Conservation (phyloP, 148 eudicot genomes). For the Cornus kousa region DNA sequence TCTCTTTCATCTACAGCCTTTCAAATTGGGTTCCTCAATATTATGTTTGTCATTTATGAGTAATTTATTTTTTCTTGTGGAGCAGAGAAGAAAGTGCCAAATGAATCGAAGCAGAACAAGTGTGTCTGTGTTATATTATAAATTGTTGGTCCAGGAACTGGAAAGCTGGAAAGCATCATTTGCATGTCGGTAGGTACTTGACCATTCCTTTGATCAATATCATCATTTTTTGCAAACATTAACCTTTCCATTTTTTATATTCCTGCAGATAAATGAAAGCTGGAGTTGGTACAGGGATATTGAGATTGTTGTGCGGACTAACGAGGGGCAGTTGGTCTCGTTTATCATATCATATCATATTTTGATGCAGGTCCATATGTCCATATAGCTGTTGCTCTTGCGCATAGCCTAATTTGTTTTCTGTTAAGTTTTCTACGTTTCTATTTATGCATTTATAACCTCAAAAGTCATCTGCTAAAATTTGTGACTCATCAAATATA, state of each 20-base stretch:
- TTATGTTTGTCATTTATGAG: slow-evolving; percentile 2
- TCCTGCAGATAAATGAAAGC: slow-evolving; percentile 14
- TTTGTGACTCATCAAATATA: slow-evolving; percentile 2
- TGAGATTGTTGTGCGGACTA: slow-evolving; percentile 7
- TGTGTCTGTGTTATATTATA: slow-evolving; percentile 54
- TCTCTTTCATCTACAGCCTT: not conserved
- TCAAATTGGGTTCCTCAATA: not conserved
- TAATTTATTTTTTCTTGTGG: slow-evolving; percentile 12
- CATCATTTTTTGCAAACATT: not conserved
- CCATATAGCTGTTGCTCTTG: slow-evolving; percentile 17
- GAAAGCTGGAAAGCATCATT: slow-evolving; percentile 8
- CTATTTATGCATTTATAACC: not conserved
- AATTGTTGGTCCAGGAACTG: slow-evolving; percentile 17
- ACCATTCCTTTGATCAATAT: slow-evolving; percentile 1
- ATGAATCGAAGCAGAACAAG: slow-evolving; percentile 37
- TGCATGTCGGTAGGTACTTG: slow-evolving; percentile 17
- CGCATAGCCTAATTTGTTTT: slow-evolving; percentile 2
- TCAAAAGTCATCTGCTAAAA: slow-evolving; percentile 1
- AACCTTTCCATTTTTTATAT: not conserved
- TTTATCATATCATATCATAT: not conserved
- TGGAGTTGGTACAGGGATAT: slow-evolving; percentile 13
- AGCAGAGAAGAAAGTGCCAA: slow-evolving; percentile 47
- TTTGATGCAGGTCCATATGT: slow-evolving; percentile 16
- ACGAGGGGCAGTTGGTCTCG: slow-evolving; percentile 17
- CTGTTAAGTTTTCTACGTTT: not conserved